These are phyloP conservation scores for Fusarium sp. DNA, from an alignment of 2,329 filamentous ascomycete genomes.

Conservation along the genomic window DNA sequence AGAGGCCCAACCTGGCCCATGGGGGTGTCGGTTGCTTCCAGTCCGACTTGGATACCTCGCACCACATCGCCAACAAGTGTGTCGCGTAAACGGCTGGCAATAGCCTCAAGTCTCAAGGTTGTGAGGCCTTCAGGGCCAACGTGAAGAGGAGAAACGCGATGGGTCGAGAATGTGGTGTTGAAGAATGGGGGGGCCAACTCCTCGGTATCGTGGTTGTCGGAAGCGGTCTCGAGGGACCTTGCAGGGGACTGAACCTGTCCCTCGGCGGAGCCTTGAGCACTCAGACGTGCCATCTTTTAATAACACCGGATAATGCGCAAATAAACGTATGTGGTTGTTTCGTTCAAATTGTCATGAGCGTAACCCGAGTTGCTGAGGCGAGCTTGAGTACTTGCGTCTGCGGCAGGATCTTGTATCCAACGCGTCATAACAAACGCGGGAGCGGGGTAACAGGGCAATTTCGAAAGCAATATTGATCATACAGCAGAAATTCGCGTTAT, in stretches of 20 bases:
- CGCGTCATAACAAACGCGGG: neutral
- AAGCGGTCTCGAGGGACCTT: constrained; percentile 21
- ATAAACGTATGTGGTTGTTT: neutral
- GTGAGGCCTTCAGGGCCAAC: constrained; percentile 57
- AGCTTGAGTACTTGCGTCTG: neutral
- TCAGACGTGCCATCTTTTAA: constrained; percentile 38
- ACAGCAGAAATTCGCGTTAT: neutral
- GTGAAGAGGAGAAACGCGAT: constrained; percentile 67
- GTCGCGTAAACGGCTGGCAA: constrained; percentile 65
- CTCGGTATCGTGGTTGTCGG: constrained; percentile 18
- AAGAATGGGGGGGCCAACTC: constrained; percentile 59
- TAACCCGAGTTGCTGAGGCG: neutral
- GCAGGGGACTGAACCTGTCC: constrained; percentile 32
- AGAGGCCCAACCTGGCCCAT: constrained; percentile 56
- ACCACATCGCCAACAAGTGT: constrained; percentile 69
- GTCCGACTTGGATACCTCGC: constrained; percentile 68
- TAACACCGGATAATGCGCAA: neutral
- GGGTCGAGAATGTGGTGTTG: constrained; percentile 69
- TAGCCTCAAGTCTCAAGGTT: constrained; percentile 52
- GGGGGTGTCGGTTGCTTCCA: constrained; percentile 57
- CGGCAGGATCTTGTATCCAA: neutral
- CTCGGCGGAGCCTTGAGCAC: constrained; percentile 32
- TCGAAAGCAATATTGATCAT: neutral
- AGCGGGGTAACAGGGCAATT: neutral
- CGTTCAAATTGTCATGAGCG: neutral